Evolutionary conservation across 306 rosid genomes (phyloP).

Genomic region (Lotus japonicus): DNA sequence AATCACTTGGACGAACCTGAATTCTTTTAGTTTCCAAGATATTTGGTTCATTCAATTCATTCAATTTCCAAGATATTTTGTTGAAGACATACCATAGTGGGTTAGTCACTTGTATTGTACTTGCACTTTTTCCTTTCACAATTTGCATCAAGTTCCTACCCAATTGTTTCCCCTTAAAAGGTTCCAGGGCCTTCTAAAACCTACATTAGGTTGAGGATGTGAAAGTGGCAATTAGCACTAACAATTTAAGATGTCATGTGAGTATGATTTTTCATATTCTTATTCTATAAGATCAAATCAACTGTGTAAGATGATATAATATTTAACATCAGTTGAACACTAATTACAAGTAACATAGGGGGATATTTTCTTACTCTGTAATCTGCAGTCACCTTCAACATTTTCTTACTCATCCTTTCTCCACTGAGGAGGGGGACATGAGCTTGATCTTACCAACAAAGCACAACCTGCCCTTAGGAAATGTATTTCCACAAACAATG

Average conservation of each 20-base stretch:
- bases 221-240: conserved; percentile 15
- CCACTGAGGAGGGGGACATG: not conserved
- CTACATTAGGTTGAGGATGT: not conserved
- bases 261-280: not conserved
- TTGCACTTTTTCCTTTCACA: conserved; percentile 19
- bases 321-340: not conserved
- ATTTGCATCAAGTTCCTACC: conserved; percentile 6
- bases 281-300: not conserved
- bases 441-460: not conserved
- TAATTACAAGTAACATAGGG: not conserved
- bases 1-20: not conserved
- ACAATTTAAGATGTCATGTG: not conserved
- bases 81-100: conserved; percentile 20
- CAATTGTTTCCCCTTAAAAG: conserved; percentile 10
- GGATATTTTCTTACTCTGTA: not conserved
- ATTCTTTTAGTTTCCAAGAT: too few species aligned
- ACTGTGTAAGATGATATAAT: not conserved
- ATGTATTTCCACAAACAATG: not conserved
- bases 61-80: not conserved
- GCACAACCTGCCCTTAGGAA: too few species aligned
- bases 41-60: not conserved
- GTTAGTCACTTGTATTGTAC: conserved; percentile 9
- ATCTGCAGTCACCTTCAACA: too few species aligned
- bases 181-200: not conserved
- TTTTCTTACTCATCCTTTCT: not conserved